Evolutionary conservation across 495 filamentous ascomycete genomes (phyloP).

Genomic region (Daldinia decipiens): DNA sequence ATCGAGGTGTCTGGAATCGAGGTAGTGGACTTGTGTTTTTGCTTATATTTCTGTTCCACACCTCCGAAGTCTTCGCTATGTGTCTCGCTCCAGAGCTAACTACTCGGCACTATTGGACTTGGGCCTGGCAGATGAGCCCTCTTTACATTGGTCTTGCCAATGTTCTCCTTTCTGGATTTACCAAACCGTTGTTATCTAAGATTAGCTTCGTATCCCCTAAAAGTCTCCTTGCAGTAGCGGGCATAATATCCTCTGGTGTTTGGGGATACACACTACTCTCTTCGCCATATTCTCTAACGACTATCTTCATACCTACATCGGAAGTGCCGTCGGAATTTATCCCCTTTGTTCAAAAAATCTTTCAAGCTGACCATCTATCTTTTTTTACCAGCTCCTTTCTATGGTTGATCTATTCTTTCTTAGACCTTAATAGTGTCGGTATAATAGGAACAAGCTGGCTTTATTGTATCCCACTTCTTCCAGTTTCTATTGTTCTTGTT

Average conservation of each 20-base stretch:
- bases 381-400: conserved; percentile 21
- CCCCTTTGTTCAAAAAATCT: conserved; percentile 5
- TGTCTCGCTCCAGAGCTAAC: conserved; percentile 20
- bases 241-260: conserved; percentile 12
- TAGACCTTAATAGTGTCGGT: conserved; percentile 15
- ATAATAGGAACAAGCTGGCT: conserved; percentile 14
- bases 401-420: conserved; percentile 35
- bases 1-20: neutral
- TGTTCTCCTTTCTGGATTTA: conserved; percentile 2
- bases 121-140: conserved; percentile 35
- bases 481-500: neutral
- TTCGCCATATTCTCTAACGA: conserved; percentile 21
- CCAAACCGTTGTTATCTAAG: neutral
- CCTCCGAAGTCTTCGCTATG: conserved; percentile 32
- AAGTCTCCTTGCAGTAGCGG: conserved; percentile 10
- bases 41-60: conserved; percentile 24
- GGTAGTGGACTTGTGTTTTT: conserved; percentile 16
- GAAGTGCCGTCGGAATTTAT: conserved; percentile 20
- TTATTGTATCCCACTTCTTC: conserved; percentile 2
- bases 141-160: conserved; percentile 26
- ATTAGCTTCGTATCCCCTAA: conserved; percentile 5
- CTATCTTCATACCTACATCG: conserved; percentile 21
- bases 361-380: conserved; percentile 23
- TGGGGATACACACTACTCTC: conserved; percentile 22
- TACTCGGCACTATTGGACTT: conserved; percentile 35